Conservation (phyloP, 2,329 filamentous ascomycete genomes). For the Fusarium dlaminii region DNA sequence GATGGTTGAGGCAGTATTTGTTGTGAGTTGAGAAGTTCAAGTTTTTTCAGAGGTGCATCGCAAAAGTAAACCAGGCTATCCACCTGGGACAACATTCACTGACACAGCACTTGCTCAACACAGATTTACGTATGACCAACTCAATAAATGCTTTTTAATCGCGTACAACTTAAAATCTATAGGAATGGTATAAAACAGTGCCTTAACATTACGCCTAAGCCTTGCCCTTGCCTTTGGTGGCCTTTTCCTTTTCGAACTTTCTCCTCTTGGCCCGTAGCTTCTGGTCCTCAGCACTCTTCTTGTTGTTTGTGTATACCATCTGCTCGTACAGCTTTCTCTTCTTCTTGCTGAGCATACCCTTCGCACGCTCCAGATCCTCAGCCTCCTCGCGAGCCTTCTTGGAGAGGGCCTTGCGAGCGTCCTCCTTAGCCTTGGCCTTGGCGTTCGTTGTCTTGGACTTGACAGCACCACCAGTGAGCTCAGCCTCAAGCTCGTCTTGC, state of each 20-base stretch:
- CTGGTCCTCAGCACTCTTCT: conserved; percentile 90
- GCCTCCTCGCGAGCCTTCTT: conserved; percentile 79
- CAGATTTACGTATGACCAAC: not conserved
- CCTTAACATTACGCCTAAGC: conserved; percentile 49
- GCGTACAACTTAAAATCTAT: conserved; percentile 43
- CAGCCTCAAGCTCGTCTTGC: conserved; percentile 91
- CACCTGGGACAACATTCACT: conserved; percentile 7
- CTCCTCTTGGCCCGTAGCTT: conserved; percentile 89
- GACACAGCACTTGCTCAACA: not conserved
- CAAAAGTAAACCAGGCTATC: conserved; percentile 6
- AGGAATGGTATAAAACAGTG: conserved; percentile 44
- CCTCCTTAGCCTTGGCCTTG: conserved; percentile 72
- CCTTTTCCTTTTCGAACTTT: conserved; percentile 78
- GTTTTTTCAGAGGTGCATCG: conserved; percentile 15
- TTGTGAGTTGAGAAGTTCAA: conserved; percentile 25
- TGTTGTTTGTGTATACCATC: conserved; percentile 95
- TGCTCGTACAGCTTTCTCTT: conserved; percentile 98
- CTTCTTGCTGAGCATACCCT: conserved; percentile 98
- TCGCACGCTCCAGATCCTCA: conserved; percentile 90
- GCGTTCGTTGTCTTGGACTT: conserved; percentile 58
- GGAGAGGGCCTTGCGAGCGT: conserved; percentile 73
- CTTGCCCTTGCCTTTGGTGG: conserved; percentile 56
- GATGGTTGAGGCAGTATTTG: not conserved
- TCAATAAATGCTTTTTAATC: conserved; percentile 31
- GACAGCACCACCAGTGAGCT: conserved; percentile 76